phyloP scores from a whole-genome alignment of 495 filamentous ascomycete genomes.

The Symbiotaphrina buchneri region DNA sequence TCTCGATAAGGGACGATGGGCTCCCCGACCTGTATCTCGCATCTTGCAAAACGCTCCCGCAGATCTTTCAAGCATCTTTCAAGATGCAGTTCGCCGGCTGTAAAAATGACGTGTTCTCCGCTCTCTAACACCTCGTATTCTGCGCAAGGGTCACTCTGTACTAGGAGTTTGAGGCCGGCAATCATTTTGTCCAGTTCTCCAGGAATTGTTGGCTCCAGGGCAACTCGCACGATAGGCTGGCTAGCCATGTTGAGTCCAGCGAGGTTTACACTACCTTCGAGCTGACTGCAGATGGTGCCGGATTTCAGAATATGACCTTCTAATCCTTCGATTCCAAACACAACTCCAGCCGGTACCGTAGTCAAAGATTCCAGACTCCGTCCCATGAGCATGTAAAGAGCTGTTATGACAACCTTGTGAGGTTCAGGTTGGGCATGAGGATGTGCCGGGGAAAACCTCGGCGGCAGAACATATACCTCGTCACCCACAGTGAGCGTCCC shows the following conservation, averaged over 20 bases:
- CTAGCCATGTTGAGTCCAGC: constrained; percentile 61
- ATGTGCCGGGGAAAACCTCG: constrained; percentile 70
- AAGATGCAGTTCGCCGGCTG: constrained; percentile 83
- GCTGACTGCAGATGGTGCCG: constrained; percentile 75
- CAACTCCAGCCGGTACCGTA: constrained; percentile 77
- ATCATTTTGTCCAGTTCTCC: constrained; percentile 88
- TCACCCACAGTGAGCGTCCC: constrained; percentile 80
- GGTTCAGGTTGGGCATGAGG: constrained; percentile 59
- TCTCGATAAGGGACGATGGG: constrained; percentile 95
- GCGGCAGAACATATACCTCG: constrained; percentile 68
- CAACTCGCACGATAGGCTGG: constrained; percentile 84
- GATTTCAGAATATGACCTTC: constrained; percentile 86
- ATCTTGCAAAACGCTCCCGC: constrained; percentile 75
- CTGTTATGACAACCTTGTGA: constrained; percentile 62
- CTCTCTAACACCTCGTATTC: constrained; percentile 84
- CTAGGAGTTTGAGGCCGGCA: constrained; percentile 61
- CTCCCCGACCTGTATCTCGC: constrained; percentile 83
- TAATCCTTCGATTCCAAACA: constrained; percentile 88
- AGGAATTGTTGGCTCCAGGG: constrained; percentile 74
- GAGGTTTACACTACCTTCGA: constrained; percentile 78
- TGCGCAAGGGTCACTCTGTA: constrained; percentile 89
- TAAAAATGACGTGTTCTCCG: constrained; percentile 88
- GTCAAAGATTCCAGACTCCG: constrained; percentile 61
- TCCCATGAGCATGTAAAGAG: constrained; percentile 92
- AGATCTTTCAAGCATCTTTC: constrained; percentile 91